Conservation (phyloP, 495 filamentous ascomycete species). For the Pseudomonodictys pantanalensis region DNA sequence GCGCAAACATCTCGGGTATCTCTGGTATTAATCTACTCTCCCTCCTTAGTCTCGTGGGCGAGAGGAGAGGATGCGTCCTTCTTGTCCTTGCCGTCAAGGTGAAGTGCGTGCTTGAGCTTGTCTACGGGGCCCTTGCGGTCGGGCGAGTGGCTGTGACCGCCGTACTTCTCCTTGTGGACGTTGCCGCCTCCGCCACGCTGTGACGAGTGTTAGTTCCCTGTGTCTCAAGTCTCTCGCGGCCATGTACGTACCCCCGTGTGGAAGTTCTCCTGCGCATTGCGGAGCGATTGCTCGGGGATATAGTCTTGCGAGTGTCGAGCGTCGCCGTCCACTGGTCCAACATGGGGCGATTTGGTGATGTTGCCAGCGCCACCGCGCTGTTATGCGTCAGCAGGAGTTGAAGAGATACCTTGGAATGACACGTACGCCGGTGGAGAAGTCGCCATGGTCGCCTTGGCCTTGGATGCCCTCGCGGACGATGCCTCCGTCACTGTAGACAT, state of each 20-base stretch:
- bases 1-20: neutral
- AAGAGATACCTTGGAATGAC: neutral
- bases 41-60: conserved; percentile 13
- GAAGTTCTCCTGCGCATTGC: conserved; percentile 40
- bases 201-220: conserved; percentile 2
- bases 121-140: conserved; percentile 32
- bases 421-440: conserved; percentile 33
- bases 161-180: conserved; percentile 42
- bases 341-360: conserved; percentile 28
- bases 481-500: conserved; percentile 37
- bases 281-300: conserved; percentile 40
- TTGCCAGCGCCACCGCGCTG: conserved; percentile 42
- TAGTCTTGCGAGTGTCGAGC: conserved; percentile 30
- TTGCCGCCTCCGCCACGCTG: conserved; percentile 43
- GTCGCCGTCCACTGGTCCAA: conserved; percentile 4
- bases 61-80: conserved; percentile 15
- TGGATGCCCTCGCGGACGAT: conserved; percentile 41
- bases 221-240: neutral
- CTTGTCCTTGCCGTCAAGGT: conserved; percentile 33
- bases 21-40: neutral
- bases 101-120: conserved; percentile 42
- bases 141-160: conserved; percentile 38
- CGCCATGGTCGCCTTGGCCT: conserved; percentile 26
- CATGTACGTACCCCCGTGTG: conserved; percentile 40
- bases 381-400: conserved; percentile 2